Base-by-base conservation (phyloP, 1,284 basidiomycete genomes). In the Pascua sp. region DNA sequence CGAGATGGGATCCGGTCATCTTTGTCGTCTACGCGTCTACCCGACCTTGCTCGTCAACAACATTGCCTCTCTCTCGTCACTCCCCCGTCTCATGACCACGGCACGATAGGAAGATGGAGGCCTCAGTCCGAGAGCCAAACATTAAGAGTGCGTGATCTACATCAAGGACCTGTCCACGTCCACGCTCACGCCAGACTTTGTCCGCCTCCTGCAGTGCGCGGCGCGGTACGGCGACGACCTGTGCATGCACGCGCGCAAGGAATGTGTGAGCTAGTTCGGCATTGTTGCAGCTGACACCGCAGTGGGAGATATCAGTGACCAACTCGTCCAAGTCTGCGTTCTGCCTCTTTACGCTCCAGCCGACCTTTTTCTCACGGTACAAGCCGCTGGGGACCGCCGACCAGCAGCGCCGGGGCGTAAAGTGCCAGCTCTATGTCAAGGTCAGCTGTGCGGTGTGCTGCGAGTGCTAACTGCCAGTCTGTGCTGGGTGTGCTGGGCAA, bases 161-260 rank as follows among this genome's bases (percentile, higher is more conserved):
- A 13, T 5, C 8, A 7, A 11, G 2, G 40, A 5, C 4, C 71
- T 59, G 88, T 80, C 89, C 89, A 51, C 24, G 24, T 4, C 7
- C 24, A 32, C 24, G 50, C 59, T 64, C 41, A 56, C n/a, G 5
- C 1, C 61, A 78, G 77, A 70, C 44, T 77, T 78, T 57, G 66
- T 73, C 8, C 65, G 67, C 15, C 59, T 77, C 11, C 64, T 78
- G 9, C 72, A 74, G 49, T 78, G 77, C 50, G 72, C 74, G 7
- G 63, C 71, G 40, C 71, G 67, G 41, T 78, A 72, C 50, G 75
- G 77, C 4, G 77, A 78, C 47, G 77, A 78, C 42, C 66, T 78
- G 38, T 64, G 71, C 54, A 72, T 78, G 17, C 67, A 72, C 49
- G 73, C 72, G 5, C 67, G 66, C 32, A 57, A 63, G 37, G 67